A percentile compares a stretch with the other conserved stretches of the same genome.
These are phyloP conservation scores for Colletotrichum truncatum DNA, from an alignment of 2,329 filamentous ascomycete genomes.

Conservation along the genomic window DNA sequence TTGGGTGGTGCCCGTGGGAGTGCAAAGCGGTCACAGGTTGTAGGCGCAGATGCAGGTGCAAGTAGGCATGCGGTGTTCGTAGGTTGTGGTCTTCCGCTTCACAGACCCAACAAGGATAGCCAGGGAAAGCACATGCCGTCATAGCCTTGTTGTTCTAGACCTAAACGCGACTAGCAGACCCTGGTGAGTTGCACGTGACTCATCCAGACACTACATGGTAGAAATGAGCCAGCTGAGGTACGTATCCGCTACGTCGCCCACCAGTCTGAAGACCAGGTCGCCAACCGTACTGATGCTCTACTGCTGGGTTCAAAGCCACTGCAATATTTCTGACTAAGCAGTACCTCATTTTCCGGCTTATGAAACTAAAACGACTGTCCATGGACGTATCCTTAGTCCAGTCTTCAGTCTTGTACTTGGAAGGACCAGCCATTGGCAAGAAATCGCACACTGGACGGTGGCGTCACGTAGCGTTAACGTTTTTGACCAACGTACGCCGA, in stretches of 20 bases:
- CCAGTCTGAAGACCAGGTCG: too few relatives aligned
- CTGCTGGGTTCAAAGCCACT: too few relatives aligned
- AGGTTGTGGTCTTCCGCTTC: conserved; percentile 16
- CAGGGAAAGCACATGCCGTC: conserved; percentile 29
- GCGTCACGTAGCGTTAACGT: too few relatives aligned
- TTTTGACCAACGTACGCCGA: too few relatives aligned
- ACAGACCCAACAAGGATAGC: conserved; percentile 25
- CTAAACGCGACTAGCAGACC: conserved; percentile 14
- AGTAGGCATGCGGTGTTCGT: conserved; percentile 2
- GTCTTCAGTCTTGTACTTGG: too few relatives aligned
- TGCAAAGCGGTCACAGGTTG: background rate
- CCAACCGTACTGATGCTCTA: too few relatives aligned
- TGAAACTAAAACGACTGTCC: too few relatives aligned
- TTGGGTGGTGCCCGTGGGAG: background rate
- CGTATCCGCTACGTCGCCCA: background rate
- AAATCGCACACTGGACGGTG: too few relatives aligned
- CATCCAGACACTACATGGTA: background rate
- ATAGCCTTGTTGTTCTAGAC: conserved; percentile 27
- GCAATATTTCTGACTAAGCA: too few relatives aligned
- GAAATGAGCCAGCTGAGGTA: background rate
- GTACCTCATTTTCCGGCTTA: too few relatives aligned
- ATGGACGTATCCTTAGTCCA: too few relatives aligned
- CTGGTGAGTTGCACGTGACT: conserved; percentile 13
- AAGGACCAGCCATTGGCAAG: too few relatives aligned
- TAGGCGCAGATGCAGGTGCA: background rate